Evolutionary conservation across 306 rosid genomes (phyloP), one percentile per base, ranked within the genome.

Genomic region (Inga leiocalycina): DNA sequence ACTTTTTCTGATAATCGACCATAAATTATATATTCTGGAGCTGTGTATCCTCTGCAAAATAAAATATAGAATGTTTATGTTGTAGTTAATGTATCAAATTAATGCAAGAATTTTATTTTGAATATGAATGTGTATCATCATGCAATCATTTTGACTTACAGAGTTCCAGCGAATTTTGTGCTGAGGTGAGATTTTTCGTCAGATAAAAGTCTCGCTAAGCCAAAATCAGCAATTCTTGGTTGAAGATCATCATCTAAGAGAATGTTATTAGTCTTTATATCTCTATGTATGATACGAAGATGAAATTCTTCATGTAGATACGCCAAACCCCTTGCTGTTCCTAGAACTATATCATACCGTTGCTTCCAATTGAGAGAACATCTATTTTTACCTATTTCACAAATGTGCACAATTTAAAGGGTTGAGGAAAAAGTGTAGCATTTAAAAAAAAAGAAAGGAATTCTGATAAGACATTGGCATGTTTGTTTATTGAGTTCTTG

Each of bases 21-120:
- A 59, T 88, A 88, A n/a, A 90, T 82, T 85, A 94, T 90, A 85
- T 92, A 92, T 37, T 92, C 97, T 0, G 94, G 94, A 73, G 93
- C 94, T 20, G 88, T 89, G 76, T 92, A 92, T 45, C 94, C 97
- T 87, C 94, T 90, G 73, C 57, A 19, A 57, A 34, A 13, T 66
- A 49, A 57, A 34, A 13, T 66, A 49, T 57, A 82, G 30, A 57
- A 43, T 4, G 10, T 6, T 46, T 46, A 46, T 10, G 52, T 46
- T 46, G 16, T 43, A 9, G 10, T 43, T 43, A 2, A 43, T 43
- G 46, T 2, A 12, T 46, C 52, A 46, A 46, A 46, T 46, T 10
- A 46, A 46, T 46, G 10, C 1, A 6, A 43, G 2, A 43, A 43
- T 11, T 0, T 1, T 12, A 46, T 46, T 46, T 12, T 46, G 52